Evolutionary conservation across 2,329 filamentous ascomycete genomes (phyloP), one percentile per base, ranked within the genome.

Genomic region (Paraconiothyrium sp.): DNA sequence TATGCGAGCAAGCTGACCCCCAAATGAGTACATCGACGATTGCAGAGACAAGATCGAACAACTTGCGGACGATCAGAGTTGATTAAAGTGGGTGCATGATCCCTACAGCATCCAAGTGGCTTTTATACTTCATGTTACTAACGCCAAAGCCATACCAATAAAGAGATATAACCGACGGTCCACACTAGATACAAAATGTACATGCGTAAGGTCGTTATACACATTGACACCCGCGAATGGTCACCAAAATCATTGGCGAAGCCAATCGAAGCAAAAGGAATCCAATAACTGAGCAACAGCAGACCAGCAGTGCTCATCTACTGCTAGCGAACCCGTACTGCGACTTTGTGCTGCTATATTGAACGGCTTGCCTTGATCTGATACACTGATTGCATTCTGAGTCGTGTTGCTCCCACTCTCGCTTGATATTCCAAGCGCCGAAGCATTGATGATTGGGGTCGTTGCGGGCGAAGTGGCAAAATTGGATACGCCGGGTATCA

Each of bases 391-490:
- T 57, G 60, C 71, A 73, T 46, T 61, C 59, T 14, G 34, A 78
- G 13, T 84, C 81, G 4, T 76, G 78, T 34, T 83, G 81, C 82
- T 85, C 87, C 72, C 86, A 86, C 64, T 87, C 81, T 27, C 87
- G 84, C 64, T 76, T 80, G 62, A 91, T 83, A 43, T 86, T 86
- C 79, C 90, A 89, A 58, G 92, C 86, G 11, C 88, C 84, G 66
- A 86, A 86, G 76, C 91, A 93, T 68, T 88, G 83, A 74, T 93
- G 90, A 63, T 85, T 83, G 0, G 87, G 87, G 68, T 92, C 88
- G 73, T 91, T 92, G 61, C 91, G 88, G 6, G 91, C 90, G 67
- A 88, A 89, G 78, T 93, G 91, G 77, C 91, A 94, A 77, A 92
- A 86, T 27, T 87, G 88, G 72, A 89, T 88, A 34, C 91, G 81